A percentile compares a stretch with the other conserved stretches of the same genome.
phyloP scores from a whole-genome alignment of 192 early-diverging fungal genomes.

The Geranomyces michiganensis region DNA sequence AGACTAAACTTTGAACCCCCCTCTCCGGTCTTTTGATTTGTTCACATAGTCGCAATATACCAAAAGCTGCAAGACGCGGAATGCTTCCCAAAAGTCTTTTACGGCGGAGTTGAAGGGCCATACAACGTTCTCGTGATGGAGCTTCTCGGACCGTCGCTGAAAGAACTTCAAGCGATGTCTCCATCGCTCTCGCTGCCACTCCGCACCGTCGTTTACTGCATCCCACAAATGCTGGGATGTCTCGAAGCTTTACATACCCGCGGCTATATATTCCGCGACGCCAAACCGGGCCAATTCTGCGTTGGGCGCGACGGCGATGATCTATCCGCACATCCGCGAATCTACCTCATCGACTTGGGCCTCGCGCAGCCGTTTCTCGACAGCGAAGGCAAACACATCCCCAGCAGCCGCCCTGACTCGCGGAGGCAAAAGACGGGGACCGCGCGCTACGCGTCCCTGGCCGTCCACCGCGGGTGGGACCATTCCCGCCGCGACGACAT shows the following conservation, averaged over 20 bases:
- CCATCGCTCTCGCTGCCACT: conserved; percentile 36
- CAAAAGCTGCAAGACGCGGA: conserved; percentile 25
- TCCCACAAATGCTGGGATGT: conserved; percentile 37
- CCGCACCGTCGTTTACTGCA: conserved; percentile 41
- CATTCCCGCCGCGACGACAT: conserved; percentile 52
- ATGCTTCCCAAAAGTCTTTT: conserved; percentile 42
- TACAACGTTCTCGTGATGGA: conserved; percentile 52
- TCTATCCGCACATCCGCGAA: conserved; percentile 29
- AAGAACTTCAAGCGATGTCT: conserved; percentile 25
- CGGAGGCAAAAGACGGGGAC: conserved; percentile 47
- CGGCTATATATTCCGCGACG: conserved; percentile 50
- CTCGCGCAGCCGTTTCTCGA: conserved; percentile 40
- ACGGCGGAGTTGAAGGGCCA: conserved; percentile 38
- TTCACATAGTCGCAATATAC: conserved; percentile 33
- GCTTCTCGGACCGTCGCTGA: conserved; percentile 44
- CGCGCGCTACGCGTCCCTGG: conserved; percentile 49
- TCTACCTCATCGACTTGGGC: conserved; percentile 51
- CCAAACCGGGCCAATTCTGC: conserved; percentile 59
- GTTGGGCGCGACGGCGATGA: conserved; percentile 44
- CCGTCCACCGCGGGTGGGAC: conserved; percentile 46
- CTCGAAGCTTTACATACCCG: conserved; percentile 34
- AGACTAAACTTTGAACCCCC: neutral
- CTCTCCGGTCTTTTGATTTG: neutral
- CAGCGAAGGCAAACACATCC: conserved; percentile 38
- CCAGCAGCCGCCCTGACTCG: conserved; percentile 23